Conservation (phyloP, 2,329 filamentous ascomycete species). For the Neurospora sp. region DNA sequence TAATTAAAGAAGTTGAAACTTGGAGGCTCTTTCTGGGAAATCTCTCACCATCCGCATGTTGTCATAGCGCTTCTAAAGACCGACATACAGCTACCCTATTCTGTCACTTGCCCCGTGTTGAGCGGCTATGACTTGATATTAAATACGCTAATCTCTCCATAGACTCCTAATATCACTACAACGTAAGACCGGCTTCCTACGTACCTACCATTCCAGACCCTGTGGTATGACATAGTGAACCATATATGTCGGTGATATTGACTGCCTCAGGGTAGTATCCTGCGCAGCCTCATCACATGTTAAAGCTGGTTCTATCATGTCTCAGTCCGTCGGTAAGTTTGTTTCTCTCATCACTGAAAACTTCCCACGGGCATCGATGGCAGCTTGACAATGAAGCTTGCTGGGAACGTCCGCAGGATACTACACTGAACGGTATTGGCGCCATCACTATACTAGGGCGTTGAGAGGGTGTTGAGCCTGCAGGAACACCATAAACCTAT, state of each 20-base stretch:
- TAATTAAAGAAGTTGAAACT: neutral
- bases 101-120: neutral
- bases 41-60: neutral
- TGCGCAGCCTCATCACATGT: neutral
- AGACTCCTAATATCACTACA: neutral
- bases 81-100: neutral
- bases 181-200: neutral
- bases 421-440: neutral
- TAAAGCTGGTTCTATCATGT: neutral
- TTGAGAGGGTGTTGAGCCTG: neutral
- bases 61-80: neutral
- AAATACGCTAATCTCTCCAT: neutral
- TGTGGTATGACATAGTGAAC: neutral
- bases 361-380: neutral
- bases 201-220: neutral
- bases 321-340: neutral
- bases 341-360: neutral
- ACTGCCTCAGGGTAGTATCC: neutral
- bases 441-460: neutral
- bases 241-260: neutral
- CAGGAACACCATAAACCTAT: neutral
- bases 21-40: neutral
- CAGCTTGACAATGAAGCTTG: neutral
- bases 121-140: neutral
- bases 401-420: neutral